Evolutionary conservation across 1,139 yeast genomes (phyloP).

Genomic region (Protomyces inouyei): DNA sequence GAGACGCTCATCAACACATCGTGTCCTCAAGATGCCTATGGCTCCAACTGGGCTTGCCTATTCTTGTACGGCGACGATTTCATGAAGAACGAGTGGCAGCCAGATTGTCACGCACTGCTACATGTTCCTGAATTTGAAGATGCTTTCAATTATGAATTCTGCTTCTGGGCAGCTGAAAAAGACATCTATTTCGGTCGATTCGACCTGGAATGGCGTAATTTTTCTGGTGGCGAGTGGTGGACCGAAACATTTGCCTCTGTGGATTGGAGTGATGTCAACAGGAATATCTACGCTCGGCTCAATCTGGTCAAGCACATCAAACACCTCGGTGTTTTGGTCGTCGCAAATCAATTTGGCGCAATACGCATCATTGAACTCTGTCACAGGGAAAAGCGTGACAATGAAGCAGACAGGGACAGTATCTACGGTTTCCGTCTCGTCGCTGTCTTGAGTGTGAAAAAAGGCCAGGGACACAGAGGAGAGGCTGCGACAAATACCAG

Average conservation of each 20-base stretch:
- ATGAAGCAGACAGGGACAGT: neutral
- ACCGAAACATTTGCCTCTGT: neutral
- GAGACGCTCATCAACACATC: neutral
- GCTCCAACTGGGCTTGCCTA: neutral
- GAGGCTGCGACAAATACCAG: too few species aligned
- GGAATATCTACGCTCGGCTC: neutral
- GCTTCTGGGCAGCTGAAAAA: neutral
- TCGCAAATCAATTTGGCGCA: neutral
- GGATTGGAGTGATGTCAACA: neutral
- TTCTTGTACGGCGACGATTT: neutral
- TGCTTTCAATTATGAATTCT: neutral
- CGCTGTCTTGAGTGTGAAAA: neutral
- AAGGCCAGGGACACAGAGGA: too few species aligned
- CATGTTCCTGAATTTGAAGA: neutral
- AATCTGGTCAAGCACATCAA: neutral
- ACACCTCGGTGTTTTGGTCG: neutral
- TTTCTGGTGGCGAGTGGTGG: neutral
- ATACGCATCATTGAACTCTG: neutral
- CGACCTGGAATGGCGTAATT: neutral
- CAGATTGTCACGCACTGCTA: neutral
- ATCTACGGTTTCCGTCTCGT: neutral
- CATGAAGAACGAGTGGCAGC: neutral
- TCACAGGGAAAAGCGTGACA: neutral
- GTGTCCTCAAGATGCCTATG: neutral
- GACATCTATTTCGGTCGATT: neutral